phyloP scores from a whole-genome alignment of 176 grass and related monocot species.

The Aegilops speltoides region DNA sequence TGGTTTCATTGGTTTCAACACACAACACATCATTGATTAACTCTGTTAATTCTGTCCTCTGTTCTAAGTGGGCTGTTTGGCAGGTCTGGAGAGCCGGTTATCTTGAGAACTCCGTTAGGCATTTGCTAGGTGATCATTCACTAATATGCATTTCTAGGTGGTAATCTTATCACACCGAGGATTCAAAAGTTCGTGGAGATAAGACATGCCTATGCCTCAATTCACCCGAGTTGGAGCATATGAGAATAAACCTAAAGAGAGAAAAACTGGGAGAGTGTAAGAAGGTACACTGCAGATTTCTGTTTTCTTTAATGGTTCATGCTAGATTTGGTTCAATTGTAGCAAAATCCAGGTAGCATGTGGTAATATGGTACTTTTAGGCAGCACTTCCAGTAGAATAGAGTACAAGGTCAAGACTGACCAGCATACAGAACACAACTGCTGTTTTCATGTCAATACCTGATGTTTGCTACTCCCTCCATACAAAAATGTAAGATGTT shows the following conservation, averaged over 20 bases:
- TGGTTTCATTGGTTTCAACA: neutral
- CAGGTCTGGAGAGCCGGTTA: neutral
- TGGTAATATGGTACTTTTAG: neutral
- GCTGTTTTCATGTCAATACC: neutral
- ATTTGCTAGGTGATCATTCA: neutral
- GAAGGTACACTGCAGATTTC: neutral
- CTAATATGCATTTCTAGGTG: neutral
- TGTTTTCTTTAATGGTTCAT: neutral
- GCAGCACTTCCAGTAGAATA: neutral
- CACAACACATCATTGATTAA: neutral
- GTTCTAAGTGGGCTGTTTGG: neutral
- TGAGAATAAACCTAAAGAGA: neutral
- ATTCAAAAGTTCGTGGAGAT: neutral
- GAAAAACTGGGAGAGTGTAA: neutral
- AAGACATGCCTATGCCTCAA: neutral
- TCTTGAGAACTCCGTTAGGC: neutral
- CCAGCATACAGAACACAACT: constrained; percentile 1
- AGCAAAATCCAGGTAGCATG: neutral
- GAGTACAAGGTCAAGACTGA: neutral
- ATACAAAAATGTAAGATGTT: no score
- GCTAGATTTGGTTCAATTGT: neutral
- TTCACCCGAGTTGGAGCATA: neutral
- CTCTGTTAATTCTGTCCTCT: neutral
- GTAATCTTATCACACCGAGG: neutral
- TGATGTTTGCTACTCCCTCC: neutral